Base-by-base conservation (phyloP, 2,329 filamentous ascomycete species). In the Penicillium sp. region DNA sequence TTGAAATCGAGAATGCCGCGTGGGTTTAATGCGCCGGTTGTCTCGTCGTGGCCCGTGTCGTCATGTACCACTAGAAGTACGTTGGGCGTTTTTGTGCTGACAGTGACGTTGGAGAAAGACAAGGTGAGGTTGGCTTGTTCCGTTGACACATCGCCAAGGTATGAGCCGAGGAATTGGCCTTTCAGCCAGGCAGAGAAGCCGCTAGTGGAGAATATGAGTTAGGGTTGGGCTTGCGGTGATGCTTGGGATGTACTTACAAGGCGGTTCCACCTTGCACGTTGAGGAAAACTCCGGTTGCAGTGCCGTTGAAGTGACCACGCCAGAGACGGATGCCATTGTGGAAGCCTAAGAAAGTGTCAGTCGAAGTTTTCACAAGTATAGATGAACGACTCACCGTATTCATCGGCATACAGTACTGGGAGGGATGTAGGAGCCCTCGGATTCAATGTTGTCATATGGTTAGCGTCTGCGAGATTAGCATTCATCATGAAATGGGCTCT, bases 181-280 rank as follows among this genome's bases (percentile, higher is more conserved):
- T 86, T 85, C 0, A 85, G 66, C 75, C 78, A 84, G 20, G 76
- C 81, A 3, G 76, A 81, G 69, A 77, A 84, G 14, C 81, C 82
- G 52, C 81, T 67, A 16, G 16, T n/a, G 13, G 8, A 27, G 1
- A 22, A 16, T 27, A 10, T n/a, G 16, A 43, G 22, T 44, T 33
- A 13, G 40, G 16, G 4, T 14, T 2, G 9, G 13, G 5, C n/a
- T 27, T 30, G 33, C 11, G 28, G 2, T 38, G 33, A 18, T 1
- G 9, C 40, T 7, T 11, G 4, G 14, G 18, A 13, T 4, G 4
- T n/a, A 48, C 65, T 58, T 62, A 67, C 65, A 82, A 68, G 2
- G 80, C 80, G 25, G 72, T 69, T 22, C 81, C 81, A 20, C 81
- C 81, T 13, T 77, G 77, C 33, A 82, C 63, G 51, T 80, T 74